Evolutionary conservation across 139 green algal species (phyloP).

Genomic region (Chlamydomonas sp.): DNA sequence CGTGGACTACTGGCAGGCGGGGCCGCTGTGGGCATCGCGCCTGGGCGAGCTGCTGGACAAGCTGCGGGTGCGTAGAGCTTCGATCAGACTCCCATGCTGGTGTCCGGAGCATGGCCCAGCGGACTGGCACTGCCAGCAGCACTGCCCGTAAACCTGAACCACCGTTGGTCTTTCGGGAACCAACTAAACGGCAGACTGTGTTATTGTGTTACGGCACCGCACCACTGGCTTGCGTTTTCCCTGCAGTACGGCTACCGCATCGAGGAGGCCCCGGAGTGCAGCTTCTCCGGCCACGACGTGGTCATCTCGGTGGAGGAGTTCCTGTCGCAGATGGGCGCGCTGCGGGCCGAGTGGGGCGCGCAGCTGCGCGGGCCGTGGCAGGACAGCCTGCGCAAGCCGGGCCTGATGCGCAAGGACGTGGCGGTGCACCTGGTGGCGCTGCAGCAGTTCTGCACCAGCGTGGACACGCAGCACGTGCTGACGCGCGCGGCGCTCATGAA

Average conservation of each 20-base stretch:
- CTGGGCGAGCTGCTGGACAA: slow-evolving; percentile 30
- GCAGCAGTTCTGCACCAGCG: slow-evolving; percentile 56
- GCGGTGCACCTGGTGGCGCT: slow-evolving; percentile 66
- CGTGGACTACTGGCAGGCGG: slow-evolving; percentile 68
- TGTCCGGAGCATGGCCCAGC: background rate
- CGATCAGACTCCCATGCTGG: background rate
- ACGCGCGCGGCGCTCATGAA: slow-evolving; percentile 65
- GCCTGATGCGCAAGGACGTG: slow-evolving; percentile 40
- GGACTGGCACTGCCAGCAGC: too few relatives aligned
- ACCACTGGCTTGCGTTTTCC: background rate
- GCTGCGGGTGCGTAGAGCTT: slow-evolving; percentile 2
- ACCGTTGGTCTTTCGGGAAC: too few relatives aligned
- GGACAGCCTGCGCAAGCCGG: slow-evolving; percentile 26
- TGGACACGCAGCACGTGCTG: slow-evolving; percentile 48
- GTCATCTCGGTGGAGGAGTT: slow-evolving; percentile 36
- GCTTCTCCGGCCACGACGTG: slow-evolving; percentile 14
- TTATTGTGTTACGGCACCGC: background rate
- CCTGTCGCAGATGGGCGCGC: background rate
- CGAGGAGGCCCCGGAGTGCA: background rate
- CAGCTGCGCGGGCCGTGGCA: slow-evolving; percentile 56
- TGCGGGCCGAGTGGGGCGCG: slow-evolving; percentile 43
- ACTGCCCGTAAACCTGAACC: too few relatives aligned
- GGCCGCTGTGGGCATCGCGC: background rate
- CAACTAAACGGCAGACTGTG: too few relatives aligned
- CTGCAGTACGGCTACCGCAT: background rate